Conservation (phyloP, 2,329 filamentous ascomycete species). For the Sporothrix sp. region DNA sequence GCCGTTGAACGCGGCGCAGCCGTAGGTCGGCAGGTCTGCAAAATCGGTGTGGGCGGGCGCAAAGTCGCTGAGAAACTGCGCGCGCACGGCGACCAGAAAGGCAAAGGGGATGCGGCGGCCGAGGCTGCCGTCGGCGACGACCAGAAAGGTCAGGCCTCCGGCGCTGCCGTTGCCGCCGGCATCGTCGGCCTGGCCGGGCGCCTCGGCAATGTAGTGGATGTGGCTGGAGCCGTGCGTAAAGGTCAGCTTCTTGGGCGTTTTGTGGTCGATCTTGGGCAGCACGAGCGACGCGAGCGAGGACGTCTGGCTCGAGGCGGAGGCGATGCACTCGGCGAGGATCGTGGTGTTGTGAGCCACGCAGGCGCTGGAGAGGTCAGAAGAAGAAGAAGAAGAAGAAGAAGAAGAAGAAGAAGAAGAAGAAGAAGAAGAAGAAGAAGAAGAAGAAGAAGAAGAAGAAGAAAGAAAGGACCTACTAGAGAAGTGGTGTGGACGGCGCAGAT, state of each 20-base stretch:
- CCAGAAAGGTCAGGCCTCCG: slow-evolving; percentile 82
- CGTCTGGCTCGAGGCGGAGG: slow-evolving; percentile 70
- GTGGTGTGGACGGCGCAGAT: slow-evolving; percentile 11
- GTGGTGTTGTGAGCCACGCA: slow-evolving; percentile 92
- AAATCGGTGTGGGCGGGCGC: slow-evolving; percentile 60
- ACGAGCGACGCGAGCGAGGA: slow-evolving; percentile 86
- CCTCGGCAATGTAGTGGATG: slow-evolving; percentile 91
- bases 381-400: neutral
- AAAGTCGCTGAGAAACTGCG: slow-evolving; percentile 70
- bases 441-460: neutral
- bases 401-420: slow-evolving; percentile 5
- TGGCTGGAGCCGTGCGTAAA: slow-evolving; percentile 87
- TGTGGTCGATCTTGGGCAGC: slow-evolving; percentile 87
- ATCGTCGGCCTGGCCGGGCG: slow-evolving; percentile 51
- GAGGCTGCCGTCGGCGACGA: slow-evolving; percentile 71
- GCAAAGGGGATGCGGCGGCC: slow-evolving; percentile 87
- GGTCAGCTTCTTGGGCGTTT: slow-evolving; percentile 73
- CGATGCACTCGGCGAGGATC: slow-evolving; percentile 87
- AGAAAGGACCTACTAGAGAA: slow-evolving; percentile 15
- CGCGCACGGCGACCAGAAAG: slow-evolving; percentile 83
- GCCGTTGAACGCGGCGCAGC: slow-evolving; percentile 77
- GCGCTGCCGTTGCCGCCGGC: slow-evolving; percentile 48
- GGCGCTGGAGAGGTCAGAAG: slow-evolving; percentile 44
- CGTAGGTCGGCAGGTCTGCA: slow-evolving; percentile 72
- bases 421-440: neutral